These are phyloP conservation scores for Suhomyces wounanorum DNA, from an alignment of 1,139 yeast genomes.

Conservation along the genomic window DNA sequence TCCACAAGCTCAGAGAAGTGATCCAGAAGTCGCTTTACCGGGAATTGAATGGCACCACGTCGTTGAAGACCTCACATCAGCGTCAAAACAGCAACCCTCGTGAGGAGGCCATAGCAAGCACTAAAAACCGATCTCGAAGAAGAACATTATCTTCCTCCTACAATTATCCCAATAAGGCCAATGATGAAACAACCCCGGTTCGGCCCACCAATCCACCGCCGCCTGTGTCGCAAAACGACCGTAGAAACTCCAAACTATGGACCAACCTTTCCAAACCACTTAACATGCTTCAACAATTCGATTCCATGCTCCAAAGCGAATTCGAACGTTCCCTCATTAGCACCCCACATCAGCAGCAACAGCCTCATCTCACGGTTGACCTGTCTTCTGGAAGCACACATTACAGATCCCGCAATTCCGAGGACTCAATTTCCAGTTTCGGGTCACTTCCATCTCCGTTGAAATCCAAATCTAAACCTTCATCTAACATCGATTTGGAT, in stretches of 20 bases:
- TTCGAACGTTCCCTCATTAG: constrained; percentile 52
- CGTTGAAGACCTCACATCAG: constrained; percentile 15
- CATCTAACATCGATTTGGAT: constrained; percentile 8
- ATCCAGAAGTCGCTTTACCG: constrained; percentile 44
- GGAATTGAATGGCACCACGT: constrained; percentile 25
- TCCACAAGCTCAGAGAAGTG: constrained; percentile 46
- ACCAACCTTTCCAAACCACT: constrained; percentile 56
- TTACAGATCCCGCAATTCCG: constrained; percentile 25
- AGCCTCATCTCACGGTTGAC: constrained; percentile 6
- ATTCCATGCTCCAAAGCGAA: constrained; percentile 65
- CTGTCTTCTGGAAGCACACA: constrained; percentile 9
- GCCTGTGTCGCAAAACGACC: constrained; percentile 6
- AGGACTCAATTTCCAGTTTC: constrained; percentile 31
- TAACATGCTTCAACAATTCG: constrained; percentile 66
- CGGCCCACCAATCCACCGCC: background rate
- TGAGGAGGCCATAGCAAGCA: constrained; percentile 39
- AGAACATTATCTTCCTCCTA: constrained; percentile 23
- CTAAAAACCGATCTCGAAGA: constrained; percentile 27
- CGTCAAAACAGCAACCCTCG: constrained; percentile 34
- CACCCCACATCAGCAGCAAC: constrained; percentile 11
- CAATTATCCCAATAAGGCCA: constrained; percentile 5
- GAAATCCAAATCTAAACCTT: constrained; percentile 22
- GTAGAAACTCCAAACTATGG: constrained; percentile 35
- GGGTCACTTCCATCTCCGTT: constrained; percentile 31
- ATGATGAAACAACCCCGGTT: constrained; percentile 4